Evolutionary conservation across 169 alveolate genomes (phyloP), one percentile per base, ranked within the genome.

Genomic region (Cryptosporidium sp.): DNA sequence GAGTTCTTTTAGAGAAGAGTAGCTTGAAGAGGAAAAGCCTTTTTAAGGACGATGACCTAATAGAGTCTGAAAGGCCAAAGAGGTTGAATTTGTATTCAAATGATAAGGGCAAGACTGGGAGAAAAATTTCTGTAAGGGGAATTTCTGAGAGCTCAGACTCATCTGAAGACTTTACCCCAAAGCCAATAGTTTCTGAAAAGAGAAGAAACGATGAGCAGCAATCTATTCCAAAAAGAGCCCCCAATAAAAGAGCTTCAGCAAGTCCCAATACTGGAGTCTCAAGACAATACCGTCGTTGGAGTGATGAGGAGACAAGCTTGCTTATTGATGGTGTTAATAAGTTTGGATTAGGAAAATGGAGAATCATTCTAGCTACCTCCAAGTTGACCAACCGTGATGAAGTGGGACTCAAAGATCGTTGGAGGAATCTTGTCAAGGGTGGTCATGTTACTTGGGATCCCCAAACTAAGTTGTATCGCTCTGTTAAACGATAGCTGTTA

Each of bases 381-480:
- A 80, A 80, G 52, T 48, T 80, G 3, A 31, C 69, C 21, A 65
- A 65, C 6, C 61, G 89, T 4, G 89, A 80, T 51, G 89, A 80
- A 65, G 89, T 80, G 39, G 89, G 89, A 23, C 53, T 80, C 6
- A 80, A 80, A 39, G 89, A 80, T 33, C 89, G 89, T 51, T 80
- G 89, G 89, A 60, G 89, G 12, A 80, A 80, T 45, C 75, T 80
- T 26, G 52, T 80, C 42, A 80, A 80, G 48, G 89, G 89, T 18
- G 75, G 89, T 18, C 89, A 80, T 26, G 89, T 80, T 21, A 67
- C 56, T 56, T 80, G 89, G 89, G 75, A 80, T 42, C 48, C 72
- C 3, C n/a, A 42, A 31, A 2, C 53, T 23, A 80, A 18, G 44
- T 62, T 23, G 1, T 80, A 80, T 23, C 39, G 51, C 48, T 29